Conservation (phyloP, 2,329 filamentous ascomycete genomes). For the Amauroascus verrucosus region DNA sequence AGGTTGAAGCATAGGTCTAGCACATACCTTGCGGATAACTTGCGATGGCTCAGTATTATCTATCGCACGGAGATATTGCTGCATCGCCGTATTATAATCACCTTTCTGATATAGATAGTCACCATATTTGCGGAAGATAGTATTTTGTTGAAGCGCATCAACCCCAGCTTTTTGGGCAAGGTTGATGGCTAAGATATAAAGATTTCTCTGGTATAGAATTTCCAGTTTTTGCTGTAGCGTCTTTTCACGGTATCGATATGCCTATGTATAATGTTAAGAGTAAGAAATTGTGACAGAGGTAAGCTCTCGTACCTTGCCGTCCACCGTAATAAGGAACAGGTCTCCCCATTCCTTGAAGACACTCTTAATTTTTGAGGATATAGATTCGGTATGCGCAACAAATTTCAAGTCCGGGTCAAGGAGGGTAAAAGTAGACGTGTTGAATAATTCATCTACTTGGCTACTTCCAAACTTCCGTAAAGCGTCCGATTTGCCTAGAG, state of each 20-base stretch:
- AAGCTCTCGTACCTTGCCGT: constrained; percentile 64
- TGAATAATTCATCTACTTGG: constrained; percentile 68
- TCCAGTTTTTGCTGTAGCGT: constrained; percentile 81
- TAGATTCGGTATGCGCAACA: constrained; percentile 75
- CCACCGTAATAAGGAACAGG: constrained; percentile 77
- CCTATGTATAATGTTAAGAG: constrained; percentile 40
- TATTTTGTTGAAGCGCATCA: constrained; percentile 69
- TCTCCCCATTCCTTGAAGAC: constrained; percentile 86
- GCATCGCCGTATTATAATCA: constrained; percentile 97
- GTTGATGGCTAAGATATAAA: constrained; percentile 85
- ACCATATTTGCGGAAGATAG: constrained; percentile 87
- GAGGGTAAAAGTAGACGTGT: constrained; percentile 76
- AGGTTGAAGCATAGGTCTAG: neutral
- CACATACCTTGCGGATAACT: constrained; percentile 74
- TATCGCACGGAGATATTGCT: constrained; percentile 91
- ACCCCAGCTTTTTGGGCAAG: constrained; percentile 82
- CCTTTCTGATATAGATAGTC: constrained; percentile 91
- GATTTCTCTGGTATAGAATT: constrained; percentile 84
- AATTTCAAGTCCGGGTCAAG: constrained; percentile 88
- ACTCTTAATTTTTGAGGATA: constrained; percentile 68
- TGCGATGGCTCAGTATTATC: constrained; percentile 94
- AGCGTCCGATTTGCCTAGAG: constrained; percentile 46
- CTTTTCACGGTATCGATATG: constrained; percentile 84
- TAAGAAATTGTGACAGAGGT: neutral
- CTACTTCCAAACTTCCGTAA: constrained; percentile 64